Conservation (phyloP, 108 stramenopile species). For the Seminavis robusta region DNA sequence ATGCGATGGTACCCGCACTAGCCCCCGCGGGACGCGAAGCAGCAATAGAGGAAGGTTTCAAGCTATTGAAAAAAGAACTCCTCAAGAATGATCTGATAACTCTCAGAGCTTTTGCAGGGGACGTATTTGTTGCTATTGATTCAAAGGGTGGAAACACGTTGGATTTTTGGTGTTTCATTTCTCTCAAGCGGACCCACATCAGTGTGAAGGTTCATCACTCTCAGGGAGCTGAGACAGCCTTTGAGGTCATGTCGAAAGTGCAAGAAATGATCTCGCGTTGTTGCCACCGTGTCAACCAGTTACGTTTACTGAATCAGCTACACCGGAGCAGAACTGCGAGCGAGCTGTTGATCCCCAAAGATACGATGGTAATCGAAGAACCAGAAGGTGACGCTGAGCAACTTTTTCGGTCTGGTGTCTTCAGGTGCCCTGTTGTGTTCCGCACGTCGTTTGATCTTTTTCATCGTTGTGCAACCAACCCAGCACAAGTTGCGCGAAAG, state of each 20-base stretch:
- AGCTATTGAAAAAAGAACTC: conserved; percentile 18
- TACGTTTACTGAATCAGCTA: conserved; percentile 55
- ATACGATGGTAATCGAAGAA: conserved; percentile 8
- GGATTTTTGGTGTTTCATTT: conserved; percentile 62
- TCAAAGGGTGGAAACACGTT: conserved; percentile 1
- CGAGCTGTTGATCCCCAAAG: conserved; percentile 39
- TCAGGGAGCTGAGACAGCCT: conserved; percentile 40
- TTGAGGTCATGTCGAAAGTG: conserved; percentile 22
- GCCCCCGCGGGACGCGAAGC: conserved; percentile 50
- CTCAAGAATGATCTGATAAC: conserved; percentile 5
- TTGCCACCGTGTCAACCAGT: conserved; percentile 65
- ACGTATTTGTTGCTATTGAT: conserved; percentile 20
- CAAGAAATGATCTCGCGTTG: conserved; percentile 14
- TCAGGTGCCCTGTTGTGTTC: conserved; percentile 60
- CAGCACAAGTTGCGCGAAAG: conserved; percentile 45
- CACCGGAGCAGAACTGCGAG: conserved; percentile 55
- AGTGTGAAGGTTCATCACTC: conserved; percentile 62
- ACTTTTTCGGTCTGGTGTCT: conserved; percentile 24
- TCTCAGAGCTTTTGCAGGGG: conserved; percentile 12
- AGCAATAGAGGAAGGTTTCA: conserved; percentile 54
- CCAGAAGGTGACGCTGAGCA: not conserved
- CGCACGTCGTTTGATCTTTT: conserved; percentile 37
- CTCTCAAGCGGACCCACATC: no score
- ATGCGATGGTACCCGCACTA: conserved; percentile 52
- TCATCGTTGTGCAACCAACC: conserved; percentile 49